These are phyloP conservation scores for Aaosphaeria arxii DNA, from an alignment of 2,329 filamentous ascomycete genomes.

Conservation along the genomic window DNA sequence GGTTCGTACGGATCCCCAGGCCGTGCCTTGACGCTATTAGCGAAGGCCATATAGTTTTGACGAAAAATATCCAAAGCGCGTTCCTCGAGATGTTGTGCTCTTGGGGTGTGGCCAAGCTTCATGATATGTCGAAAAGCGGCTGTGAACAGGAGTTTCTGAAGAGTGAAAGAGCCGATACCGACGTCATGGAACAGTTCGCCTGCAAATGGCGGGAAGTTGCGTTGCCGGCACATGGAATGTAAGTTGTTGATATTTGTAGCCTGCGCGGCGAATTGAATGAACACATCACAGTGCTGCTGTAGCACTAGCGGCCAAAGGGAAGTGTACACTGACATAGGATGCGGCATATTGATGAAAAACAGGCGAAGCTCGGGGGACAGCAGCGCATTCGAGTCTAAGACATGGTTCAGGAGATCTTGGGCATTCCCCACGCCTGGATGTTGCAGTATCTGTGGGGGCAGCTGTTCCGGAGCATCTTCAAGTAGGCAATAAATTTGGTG, in stretches of 20 bases:
- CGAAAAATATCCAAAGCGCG: too few relatives aligned
- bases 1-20: too few relatives aligned
- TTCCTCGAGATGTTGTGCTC: too few relatives aligned
- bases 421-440: conserved; percentile 25
- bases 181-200: conserved; percentile 54
- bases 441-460: conserved; percentile 40
- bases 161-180: conserved; percentile 47
- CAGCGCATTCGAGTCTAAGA: conserved; percentile 47
- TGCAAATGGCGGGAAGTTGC: conserved; percentile 53
- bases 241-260: conserved; percentile 12
- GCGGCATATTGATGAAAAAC: conserved; percentile 52
- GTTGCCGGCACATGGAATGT: conserved; percentile 13
- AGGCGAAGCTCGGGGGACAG: conserved; percentile 40
- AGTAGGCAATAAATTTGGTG: conserved; percentile 29
- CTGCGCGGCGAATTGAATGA: conserved; percentile 44
- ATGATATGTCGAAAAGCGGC: conserved; percentile 40
- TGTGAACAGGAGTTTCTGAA: conserved; percentile 56
- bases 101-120: too few relatives aligned
- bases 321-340: conserved; percentile 10
- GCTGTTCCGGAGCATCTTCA: conserved; percentile 25
- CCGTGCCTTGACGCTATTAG: too few relatives aligned
- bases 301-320: too few relatives aligned
- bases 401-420: conserved; percentile 37
- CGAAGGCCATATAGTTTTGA: too few relatives aligned
- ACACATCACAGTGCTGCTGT: neutral